Percentiles rank a stretch among this genome's conserved stretches.
Conservation (phyloP, 2,329 filamentous ascomycete species). For the Penicillium oxalicum region DNA sequence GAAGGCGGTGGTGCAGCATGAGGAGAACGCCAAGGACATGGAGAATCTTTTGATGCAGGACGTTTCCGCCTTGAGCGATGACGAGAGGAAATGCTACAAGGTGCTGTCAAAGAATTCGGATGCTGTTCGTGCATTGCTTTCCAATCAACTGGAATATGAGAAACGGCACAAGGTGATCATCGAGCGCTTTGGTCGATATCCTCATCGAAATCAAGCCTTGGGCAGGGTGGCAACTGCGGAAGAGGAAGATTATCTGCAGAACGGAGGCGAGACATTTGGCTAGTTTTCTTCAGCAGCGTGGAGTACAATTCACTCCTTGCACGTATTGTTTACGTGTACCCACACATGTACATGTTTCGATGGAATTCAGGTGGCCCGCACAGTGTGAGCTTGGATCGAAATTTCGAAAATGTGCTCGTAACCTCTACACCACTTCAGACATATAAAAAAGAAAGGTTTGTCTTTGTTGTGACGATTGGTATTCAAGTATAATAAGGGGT, state of each 20-base stretch:
- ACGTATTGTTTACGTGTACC: not conserved
- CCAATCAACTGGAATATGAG: conserved; percentile 13
- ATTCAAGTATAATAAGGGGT: too few relatives aligned
- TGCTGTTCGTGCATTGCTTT: conserved; percentile 8
- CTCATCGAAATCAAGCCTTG: conserved; percentile 21
- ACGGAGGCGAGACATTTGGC: conserved; percentile 20
- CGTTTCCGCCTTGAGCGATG: conserved; percentile 5
- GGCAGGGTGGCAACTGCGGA: conserved; percentile 17
- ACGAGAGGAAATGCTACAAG: conserved; percentile 13
- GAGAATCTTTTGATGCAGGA: conserved; percentile 11
- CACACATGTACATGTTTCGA: not conserved
- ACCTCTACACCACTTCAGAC: too few relatives aligned
- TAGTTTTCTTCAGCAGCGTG: not conserved
- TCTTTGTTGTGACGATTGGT: too few relatives aligned
- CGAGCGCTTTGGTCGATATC: conserved; percentile 22
- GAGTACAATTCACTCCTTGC: too few relatives aligned
- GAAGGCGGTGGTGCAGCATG: conserved; percentile 12
- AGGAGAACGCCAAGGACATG: conserved; percentile 15
- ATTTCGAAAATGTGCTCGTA: too few relatives aligned
- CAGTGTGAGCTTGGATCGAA: too few relatives aligned
- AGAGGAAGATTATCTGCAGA: conserved; percentile 18
- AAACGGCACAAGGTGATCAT: conserved; percentile 21
- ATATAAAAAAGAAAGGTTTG: too few relatives aligned
- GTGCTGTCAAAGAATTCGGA: conserved; percentile 10
- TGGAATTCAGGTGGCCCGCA: too few relatives aligned